Conservation (phyloP, 2,329 filamentous ascomycete genomes). For the Pestalotiopsis sp. region DNA sequence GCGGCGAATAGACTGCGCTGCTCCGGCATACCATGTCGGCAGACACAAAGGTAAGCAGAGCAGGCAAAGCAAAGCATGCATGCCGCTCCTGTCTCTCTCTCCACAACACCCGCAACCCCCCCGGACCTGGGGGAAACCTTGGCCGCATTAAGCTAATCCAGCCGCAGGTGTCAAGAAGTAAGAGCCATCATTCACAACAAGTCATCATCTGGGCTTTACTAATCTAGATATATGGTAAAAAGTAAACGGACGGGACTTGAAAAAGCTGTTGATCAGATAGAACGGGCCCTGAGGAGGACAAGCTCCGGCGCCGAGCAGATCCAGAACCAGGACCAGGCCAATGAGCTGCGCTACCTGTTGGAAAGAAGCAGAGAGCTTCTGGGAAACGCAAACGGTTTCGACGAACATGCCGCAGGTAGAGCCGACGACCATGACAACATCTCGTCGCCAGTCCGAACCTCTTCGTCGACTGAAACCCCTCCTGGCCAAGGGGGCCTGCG, state of each 20-base stretch:
- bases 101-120: neutral
- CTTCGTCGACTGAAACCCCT: conserved; percentile 29
- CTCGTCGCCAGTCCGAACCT: conserved; percentile 30
- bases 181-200: conserved; percentile 22
- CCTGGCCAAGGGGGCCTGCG: conserved; percentile 30
- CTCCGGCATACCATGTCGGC: conserved; percentile 73
- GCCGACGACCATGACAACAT: conserved; percentile 24
- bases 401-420: conserved; percentile 20
- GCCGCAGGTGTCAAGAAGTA: conserved; percentile 68
- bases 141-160: conserved; percentile 1
- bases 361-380: conserved; percentile 46
- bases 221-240: conserved; percentile 7
- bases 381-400: conserved; percentile 19
- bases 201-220: neutral
- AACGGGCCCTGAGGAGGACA: conserved; percentile 66
- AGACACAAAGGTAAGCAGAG: conserved; percentile 59
- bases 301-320: conserved; percentile 43
- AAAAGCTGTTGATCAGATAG: conserved; percentile 74
- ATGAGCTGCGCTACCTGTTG: conserved; percentile 53
- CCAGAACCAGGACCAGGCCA: conserved; percentile 43
- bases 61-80: neutral
- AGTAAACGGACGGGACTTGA: conserved; percentile 76
- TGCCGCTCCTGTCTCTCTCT: neutral
- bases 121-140: neutral
- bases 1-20: conserved; percentile 58